Conservation (phyloP, 1,139 yeast species). For the Zygotorulaspora mrakii region DNA sequence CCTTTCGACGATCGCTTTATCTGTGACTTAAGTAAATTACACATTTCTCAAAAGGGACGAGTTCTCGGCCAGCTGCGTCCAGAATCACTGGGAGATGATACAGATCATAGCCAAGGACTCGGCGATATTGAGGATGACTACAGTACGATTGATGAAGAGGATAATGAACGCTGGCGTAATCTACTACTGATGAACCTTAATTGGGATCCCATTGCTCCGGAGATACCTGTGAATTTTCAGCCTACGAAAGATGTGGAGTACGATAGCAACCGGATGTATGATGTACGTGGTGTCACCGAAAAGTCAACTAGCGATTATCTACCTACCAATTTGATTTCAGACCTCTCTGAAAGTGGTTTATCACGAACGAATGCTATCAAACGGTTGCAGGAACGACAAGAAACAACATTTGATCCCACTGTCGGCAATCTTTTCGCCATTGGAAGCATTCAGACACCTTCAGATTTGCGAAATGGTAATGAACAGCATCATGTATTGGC, state of each 20-base stretch:
- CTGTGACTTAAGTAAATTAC: constrained; percentile 7
- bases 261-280: constrained; percentile 16
- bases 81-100: constrained; percentile 43
- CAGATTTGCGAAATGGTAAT: constrained; percentile 24
- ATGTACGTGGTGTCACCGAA: constrained; percentile 11
- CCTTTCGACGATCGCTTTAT: constrained; percentile 10
- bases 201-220: constrained; percentile 18
- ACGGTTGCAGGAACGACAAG: constrained; percentile 1
- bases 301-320: constrained; percentile 15
- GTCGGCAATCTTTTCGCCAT: constrained; percentile 15
- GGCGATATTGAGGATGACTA: constrained; percentile 45
- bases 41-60: constrained; percentile 6
- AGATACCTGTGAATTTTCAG: constrained; percentile 16
- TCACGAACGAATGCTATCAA: constrained; percentile 1
- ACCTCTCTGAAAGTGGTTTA: constrained; percentile 7
- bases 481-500: constrained; percentile 24
- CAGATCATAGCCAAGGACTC: constrained; percentile 35
- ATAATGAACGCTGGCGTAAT: constrained; percentile 16
- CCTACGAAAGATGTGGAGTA: constrained; percentile 18
- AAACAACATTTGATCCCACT: constrained; percentile 17
- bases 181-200: constrained; percentile 14
- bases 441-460: constrained; percentile 26
- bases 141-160: constrained; percentile 41
- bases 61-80: constrained; percentile 7
- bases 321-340: constrained; percentile 15